Conservation (phyloP, 192 early-diverging fungal species). For the Haplosporangium gracile region DNA sequence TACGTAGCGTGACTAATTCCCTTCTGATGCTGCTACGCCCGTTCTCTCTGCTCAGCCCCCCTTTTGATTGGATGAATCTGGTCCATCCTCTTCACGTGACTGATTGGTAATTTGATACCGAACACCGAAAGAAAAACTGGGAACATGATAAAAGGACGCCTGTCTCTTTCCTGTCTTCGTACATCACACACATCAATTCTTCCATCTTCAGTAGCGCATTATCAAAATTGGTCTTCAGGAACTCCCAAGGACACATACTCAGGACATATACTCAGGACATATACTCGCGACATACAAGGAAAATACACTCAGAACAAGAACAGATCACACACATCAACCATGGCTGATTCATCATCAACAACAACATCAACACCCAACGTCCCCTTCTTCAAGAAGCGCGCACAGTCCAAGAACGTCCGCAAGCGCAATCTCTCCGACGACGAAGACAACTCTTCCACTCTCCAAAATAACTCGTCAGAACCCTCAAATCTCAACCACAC, state of each 20-base stretch:
- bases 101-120: neutral
- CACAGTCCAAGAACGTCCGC: slow-evolving; percentile 64
- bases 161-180: neutral
- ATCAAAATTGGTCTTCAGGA: too few relatives aligned
- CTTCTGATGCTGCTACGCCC: neutral
- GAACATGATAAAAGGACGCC: neutral
- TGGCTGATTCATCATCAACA: slow-evolving; percentile 28
- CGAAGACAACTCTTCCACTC: slow-evolving; percentile 41
- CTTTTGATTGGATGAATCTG: neutral
- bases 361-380: slow-evolving; percentile 45
- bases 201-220: too few relatives aligned
- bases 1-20: too few relatives aligned
- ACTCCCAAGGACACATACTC: neutral
- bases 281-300: neutral
- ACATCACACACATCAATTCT: neutral
- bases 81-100: neutral
- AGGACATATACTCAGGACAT: neutral
- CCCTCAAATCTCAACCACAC: slow-evolving; percentile 32
- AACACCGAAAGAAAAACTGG: too few relatives aligned
- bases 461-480: slow-evolving; percentile 54
- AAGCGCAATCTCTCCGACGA: slow-evolving; percentile 64
- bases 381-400: slow-evolving; percentile 71
- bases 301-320: neutral
- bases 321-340: slow-evolving; percentile 7
- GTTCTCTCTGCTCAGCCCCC: too few relatives aligned